Evolutionary conservation across 352 stramenopile genomes (phyloP).

Genomic region (Phytophthora hybrid): DNA sequence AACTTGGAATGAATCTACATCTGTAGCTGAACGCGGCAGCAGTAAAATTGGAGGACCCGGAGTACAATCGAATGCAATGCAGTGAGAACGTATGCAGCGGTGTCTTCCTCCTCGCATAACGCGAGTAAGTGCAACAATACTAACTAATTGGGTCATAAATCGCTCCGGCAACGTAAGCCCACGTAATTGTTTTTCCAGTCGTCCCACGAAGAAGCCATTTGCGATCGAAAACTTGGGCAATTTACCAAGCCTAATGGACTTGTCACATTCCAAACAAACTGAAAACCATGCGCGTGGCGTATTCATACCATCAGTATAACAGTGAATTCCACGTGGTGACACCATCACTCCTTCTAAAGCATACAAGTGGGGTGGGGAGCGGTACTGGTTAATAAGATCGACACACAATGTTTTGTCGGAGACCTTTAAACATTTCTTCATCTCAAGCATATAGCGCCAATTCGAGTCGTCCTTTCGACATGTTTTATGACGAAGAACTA

Average conservation of each 20-base stretch:
- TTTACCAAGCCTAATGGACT: not conserved
- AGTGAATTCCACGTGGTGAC: conserved; percentile 7
- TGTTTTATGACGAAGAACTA: not conserved
- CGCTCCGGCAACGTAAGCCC: too few species aligned
- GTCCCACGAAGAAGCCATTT: too few species aligned
- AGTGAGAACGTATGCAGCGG: too few species aligned
- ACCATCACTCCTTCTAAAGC: conserved; percentile 2
- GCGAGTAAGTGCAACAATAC: too few species aligned
- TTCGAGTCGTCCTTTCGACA: not conserved
- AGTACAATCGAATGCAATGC: too few species aligned
- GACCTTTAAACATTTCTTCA: not conserved
- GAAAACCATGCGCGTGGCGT: conserved; percentile 7
- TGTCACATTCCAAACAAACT: not conserved
- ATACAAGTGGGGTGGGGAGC: not conserved
- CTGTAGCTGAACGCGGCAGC: too few species aligned
- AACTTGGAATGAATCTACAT: not conserved
- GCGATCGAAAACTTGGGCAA: conserved; percentile 1
- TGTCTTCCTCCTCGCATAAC: too few species aligned
- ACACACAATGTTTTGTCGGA: not conserved
- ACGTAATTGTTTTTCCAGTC: too few species aligned
- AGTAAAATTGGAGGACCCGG: too few species aligned
- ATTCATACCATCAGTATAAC: not conserved
- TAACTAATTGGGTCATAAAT: too few species aligned
- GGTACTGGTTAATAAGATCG: not conserved
- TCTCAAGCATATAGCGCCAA: not conserved